Evolutionary conservation across 2,329 filamentous ascomycete genomes (phyloP).

Genomic region (Penicillium sp.): DNA sequence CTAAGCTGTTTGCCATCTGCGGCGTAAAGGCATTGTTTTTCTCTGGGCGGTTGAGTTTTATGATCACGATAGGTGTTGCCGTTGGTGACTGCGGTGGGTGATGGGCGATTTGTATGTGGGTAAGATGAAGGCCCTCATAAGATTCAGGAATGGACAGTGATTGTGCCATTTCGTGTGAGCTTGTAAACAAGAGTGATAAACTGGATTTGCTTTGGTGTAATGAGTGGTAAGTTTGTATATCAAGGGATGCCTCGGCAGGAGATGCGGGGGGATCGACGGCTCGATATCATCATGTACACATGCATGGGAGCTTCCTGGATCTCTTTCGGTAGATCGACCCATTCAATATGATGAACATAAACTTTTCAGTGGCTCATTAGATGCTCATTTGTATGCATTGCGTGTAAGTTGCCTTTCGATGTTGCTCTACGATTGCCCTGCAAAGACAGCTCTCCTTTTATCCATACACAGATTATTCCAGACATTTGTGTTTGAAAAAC

Average conservation of each 20-base stretch:
- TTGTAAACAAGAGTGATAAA: neutral
- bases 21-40: conserved; percentile 68
- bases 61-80: conserved; percentile 62
- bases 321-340: too few relatives aligned
- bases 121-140: conserved; percentile 34
- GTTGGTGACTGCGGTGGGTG: conserved; percentile 46
- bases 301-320: too few relatives aligned
- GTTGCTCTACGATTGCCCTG: too few relatives aligned
- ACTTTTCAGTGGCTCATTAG: too few relatives aligned
- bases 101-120: conserved; percentile 35
- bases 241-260: neutral
- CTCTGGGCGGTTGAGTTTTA: conserved; percentile 65
- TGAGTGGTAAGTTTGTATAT: neutral
- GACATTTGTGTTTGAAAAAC: too few relatives aligned
- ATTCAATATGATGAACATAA: too few relatives aligned
- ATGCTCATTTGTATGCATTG: too few relatives aligned
- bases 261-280: neutral
- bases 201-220: neutral
- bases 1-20: conserved; percentile 63
- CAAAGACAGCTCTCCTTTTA: too few relatives aligned
- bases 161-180: neutral
- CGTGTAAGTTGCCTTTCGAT: too few relatives aligned
- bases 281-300: neutral
- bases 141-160: conserved; percentile 31
- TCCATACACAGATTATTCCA: too few relatives aligned